Conservation (phyloP, 306 rosid species). For the Mimosa bimucronata region DNA sequence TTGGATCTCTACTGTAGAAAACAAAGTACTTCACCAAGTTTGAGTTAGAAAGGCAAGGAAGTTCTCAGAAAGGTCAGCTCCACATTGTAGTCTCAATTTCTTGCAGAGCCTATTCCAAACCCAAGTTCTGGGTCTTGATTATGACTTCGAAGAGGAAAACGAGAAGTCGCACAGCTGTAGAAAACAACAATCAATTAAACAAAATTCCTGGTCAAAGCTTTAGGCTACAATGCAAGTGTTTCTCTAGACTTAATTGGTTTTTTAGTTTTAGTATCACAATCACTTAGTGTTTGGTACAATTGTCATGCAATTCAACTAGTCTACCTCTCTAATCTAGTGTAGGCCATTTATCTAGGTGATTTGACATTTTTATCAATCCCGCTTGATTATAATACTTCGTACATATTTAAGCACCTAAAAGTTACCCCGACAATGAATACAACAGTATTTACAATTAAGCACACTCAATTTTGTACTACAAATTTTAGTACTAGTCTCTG, state of each 20-base stretch:
- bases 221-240: constrained; percentile 29
- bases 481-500: too few relatives aligned
- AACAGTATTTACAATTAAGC: background rate
- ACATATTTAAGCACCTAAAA: background rate
- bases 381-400: background rate
- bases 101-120: constrained; percentile 41
- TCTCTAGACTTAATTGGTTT: background rate
- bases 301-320: background rate
- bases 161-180: constrained; percentile 42
- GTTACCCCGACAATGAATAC: background rate
- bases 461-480: background rate
- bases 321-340: background rate
- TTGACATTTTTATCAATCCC: too few relatives aligned
- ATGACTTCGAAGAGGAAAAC: constrained; percentile 68
- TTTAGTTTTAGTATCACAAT: constrained; percentile 17
- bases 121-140: constrained; percentile 64
- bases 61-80: constrained; percentile 46
- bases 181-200: constrained; percentile 47
- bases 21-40: constrained; percentile 62
- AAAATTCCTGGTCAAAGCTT: constrained; percentile 61
- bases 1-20: constrained; percentile 47
- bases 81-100: constrained; percentile 37
- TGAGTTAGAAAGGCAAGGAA: constrained; percentile 55
- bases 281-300: constrained; percentile 8
- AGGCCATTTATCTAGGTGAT: too few relatives aligned